Evolutionary conservation across 73 alveolate species (phyloP), one percentile per base, ranked within the genome.

Genomic region (Paramecium biaurelia): DNA sequence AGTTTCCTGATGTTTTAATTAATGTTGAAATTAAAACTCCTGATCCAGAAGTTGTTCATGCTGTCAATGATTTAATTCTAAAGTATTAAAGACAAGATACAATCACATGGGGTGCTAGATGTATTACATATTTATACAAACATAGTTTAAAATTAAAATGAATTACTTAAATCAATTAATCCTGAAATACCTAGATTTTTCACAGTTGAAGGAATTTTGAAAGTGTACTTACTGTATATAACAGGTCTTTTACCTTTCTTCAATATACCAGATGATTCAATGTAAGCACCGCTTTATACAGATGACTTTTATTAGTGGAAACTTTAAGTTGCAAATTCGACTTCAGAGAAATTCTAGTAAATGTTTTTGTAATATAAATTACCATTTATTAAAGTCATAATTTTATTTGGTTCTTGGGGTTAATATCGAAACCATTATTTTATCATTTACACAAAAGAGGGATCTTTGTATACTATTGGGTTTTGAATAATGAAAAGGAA

Each of bases 11-110:
- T 70, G 67, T 70, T 42, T 85, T 70, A 32, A 41, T 89, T 28
- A 89, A 89, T 89, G 57, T 89, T 2, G 94, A 89, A 49, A 70
- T 89, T 2, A 89, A 89, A 32, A 89, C 94, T 63, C 94, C 94
- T n/a, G 49, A 68, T 24, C 85, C 67, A 26, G 94, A 89, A 45
- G 67, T 89, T 28, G 76, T 70, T 30, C 1, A 70, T 15, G 38
- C 45, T 12, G 87, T 89, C 68, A 70, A 68, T 42, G 30, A 70
- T 9, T 21, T 89, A n/a, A 89, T 89, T 18, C 5, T 43, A 1
- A 70, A 89, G 24, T 82, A 89, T 53, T 41, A 89, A 26, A 89
- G 94, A 89, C 45, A 89, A 32, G 76, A 89, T 8, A 89, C 84
- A 4, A 89, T 82, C 2, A 89, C 70, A 21, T 89, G 94, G 94